These are phyloP conservation scores for Penicillium coprophilum DNA, from an alignment of 495 filamentous ascomycete genomes.

Conservation along the genomic window DNA sequence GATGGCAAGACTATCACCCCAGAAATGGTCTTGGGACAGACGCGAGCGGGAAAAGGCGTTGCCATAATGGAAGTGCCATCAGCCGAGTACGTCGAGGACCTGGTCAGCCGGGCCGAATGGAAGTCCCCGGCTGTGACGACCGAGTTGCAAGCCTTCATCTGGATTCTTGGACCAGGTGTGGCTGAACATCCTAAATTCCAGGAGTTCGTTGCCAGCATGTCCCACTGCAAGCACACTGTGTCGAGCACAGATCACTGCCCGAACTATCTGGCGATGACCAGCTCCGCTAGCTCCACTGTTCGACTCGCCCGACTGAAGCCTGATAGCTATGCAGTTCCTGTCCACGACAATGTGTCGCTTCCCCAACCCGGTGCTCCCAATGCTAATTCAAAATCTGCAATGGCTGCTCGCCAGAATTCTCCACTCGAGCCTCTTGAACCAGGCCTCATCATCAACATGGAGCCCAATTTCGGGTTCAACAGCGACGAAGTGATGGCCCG, in stretches of 20 bases:
- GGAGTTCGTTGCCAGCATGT: constrained; percentile 64
- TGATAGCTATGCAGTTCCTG: constrained; percentile 63
- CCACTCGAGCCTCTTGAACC: constrained; percentile 41
- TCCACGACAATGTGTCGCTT: constrained; percentile 53
- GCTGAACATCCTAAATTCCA: constrained; percentile 57
- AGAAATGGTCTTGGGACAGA: constrained; percentile 64
- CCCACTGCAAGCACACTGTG: constrained; percentile 68
- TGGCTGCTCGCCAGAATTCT: constrained; percentile 14
- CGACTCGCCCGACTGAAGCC: constrained; percentile 69
- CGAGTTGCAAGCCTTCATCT: constrained; percentile 68
- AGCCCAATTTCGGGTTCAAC: constrained; percentile 60
- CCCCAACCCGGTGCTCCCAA: constrained; percentile 29
- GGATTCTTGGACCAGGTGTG: constrained; percentile 76
- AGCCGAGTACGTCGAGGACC: constrained; percentile 59
- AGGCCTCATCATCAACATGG: constrained; percentile 60
- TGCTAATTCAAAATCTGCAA: constrained; percentile 14
- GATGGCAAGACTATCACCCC: constrained; percentile 60
- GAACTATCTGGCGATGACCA: constrained; percentile 67
- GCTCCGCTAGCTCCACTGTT: constrained; percentile 59
- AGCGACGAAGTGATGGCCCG: constrained; percentile 46
- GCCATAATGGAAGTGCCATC: constrained; percentile 79
- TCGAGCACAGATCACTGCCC: constrained; percentile 68
- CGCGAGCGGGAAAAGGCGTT: constrained; percentile 60
- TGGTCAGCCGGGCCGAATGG: constrained; percentile 76
- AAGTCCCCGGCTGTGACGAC: constrained; percentile 59